Percentiles rank a stretch among this genome's conserved stretches.
Evolutionary conservation across 2,329 filamentous ascomycete genomes (phyloP).

Genomic region (Pestalotiopsis sp.): DNA sequence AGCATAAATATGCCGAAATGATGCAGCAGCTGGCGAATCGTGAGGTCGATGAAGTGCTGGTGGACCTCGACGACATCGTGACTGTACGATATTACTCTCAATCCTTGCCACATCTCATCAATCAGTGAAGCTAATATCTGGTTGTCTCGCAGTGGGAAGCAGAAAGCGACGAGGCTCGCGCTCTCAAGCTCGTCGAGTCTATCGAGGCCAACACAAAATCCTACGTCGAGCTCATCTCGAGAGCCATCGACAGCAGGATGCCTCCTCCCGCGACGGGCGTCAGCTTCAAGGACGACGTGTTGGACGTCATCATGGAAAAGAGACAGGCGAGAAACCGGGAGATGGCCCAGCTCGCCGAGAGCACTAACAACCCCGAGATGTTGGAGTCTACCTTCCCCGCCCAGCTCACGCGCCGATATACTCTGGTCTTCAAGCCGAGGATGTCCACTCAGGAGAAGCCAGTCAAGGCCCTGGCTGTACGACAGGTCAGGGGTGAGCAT

Average conservation of each 20-base stretch:
- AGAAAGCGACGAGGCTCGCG: constrained; percentile 59
- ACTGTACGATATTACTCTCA: constrained; percentile 53
- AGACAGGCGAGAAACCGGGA: constrained; percentile 84
- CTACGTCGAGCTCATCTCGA: constrained; percentile 89
- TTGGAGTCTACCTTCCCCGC: constrained; percentile 84
- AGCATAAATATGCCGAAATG: constrained; percentile 85
- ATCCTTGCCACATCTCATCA: background rate
- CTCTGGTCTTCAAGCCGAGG: constrained; percentile 91
- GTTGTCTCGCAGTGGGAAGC: constrained; percentile 68
- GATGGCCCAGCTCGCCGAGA: constrained; percentile 68
- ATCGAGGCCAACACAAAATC: constrained; percentile 92
- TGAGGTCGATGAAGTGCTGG: constrained; percentile 72
- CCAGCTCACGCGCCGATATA: constrained; percentile 90
- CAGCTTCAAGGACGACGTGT: constrained; percentile 95
- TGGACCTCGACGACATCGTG: constrained; percentile 88
- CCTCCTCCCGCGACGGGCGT: constrained; percentile 77
- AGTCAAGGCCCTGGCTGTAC: constrained; percentile 77
- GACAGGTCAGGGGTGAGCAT: constrained; percentile 90
- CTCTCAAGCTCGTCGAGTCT: constrained; percentile 75
- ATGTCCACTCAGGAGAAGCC: constrained; percentile 70
- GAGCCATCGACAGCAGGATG: constrained; percentile 85
- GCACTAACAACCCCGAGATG: constrained; percentile 63
- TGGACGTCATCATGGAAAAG: constrained; percentile 95
- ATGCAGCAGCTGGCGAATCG: constrained; percentile 88
- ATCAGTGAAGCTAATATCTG: background rate